Conservation (phyloP, 2,329 filamentous ascomycete species). For the Xylaria hypoxylon region DNA sequence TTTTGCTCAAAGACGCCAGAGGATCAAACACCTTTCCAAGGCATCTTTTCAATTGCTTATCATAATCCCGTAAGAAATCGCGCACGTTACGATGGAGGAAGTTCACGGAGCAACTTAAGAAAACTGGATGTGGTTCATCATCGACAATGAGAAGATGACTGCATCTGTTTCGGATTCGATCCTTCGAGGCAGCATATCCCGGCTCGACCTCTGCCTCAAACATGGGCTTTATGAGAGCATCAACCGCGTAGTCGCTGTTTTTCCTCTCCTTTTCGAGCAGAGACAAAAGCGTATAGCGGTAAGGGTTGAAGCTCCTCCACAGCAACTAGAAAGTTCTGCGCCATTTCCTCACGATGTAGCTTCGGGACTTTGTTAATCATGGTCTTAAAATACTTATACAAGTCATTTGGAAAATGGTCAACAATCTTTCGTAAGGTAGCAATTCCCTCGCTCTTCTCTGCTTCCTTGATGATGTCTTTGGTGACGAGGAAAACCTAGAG, state of each 20-base stretch:
- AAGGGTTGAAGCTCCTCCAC: constrained; percentile 10
- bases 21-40: background rate
- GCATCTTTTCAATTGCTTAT: background rate
- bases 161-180: constrained; percentile 1
- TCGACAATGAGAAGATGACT: constrained; percentile 5
- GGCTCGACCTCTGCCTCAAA: background rate
- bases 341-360: constrained; percentile 18
- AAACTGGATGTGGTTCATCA: background rate
- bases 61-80: background rate
- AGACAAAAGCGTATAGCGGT: background rate
- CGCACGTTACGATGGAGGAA: background rate
- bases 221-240: background rate
- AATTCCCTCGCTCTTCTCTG: constrained; percentile 3
- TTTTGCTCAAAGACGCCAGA: background rate
- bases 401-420: constrained; percentile 5
- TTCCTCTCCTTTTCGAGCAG: background rate
- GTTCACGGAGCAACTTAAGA: background rate
- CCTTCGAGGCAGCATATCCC: background rate
- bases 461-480: constrained; percentile 10
- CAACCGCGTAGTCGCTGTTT: background rate
- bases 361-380: constrained; percentile 2
- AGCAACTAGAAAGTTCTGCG: constrained; percentile 12
- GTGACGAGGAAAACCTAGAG: constrained; percentile 5
- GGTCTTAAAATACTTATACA: background rate
- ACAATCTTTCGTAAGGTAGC: constrained; percentile 13